A percentile compares a stretch with the other conserved stretches of the same genome.
These are phyloP conservation scores for Phytophthora crassamura DNA, from an alignment of 352 stramenopile genomes.

Conservation along the genomic window DNA sequence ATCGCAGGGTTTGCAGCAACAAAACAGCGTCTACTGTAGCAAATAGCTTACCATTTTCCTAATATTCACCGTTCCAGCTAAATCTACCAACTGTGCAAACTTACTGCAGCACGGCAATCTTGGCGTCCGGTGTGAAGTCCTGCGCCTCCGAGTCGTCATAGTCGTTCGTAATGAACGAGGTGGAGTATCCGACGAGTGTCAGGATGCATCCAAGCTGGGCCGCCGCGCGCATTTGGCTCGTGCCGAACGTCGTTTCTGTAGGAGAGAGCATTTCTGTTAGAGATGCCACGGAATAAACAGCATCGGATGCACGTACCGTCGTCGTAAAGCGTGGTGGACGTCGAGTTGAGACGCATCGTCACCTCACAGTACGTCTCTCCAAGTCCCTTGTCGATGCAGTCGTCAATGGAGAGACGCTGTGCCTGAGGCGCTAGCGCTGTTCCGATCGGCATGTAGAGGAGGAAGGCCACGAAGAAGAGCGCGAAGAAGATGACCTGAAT, in stretches of 20 bases:
- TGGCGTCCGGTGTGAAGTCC: conserved; percentile 37
- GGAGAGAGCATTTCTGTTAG: neutral
- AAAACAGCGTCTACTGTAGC: too few relatives aligned
- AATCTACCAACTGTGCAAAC: conserved; percentile 12
- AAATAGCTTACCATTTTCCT: conserved; percentile 23
- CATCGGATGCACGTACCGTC: conserved; percentile 44
- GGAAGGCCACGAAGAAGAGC: conserved; percentile 64
- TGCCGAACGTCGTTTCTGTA: conserved; percentile 53
- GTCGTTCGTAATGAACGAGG: conserved; percentile 73
- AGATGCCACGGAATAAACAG: neutral
- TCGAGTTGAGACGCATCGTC: conserved; percentile 62
- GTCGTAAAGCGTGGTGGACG: conserved; percentile 75
- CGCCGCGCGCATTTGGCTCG: conserved; percentile 66
- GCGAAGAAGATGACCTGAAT: conserved; percentile 52
- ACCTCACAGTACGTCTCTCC: conserved; percentile 68
- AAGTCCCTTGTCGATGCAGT: conserved; percentile 64
- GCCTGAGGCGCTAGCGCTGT: conserved; percentile 29
- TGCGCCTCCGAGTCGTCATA: conserved; percentile 44
- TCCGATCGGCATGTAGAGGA: conserved; percentile 68
- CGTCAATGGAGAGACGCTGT: conserved; percentile 43
- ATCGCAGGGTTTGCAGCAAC: too few relatives aligned
- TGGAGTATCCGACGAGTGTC: conserved; percentile 74
- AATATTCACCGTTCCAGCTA: conserved; percentile 23
- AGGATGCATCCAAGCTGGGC: conserved; percentile 75
- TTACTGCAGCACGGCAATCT: conserved; percentile 38